Conservation (phyloP, 805 yeast genomes). For the Candida ulmi region DNA sequence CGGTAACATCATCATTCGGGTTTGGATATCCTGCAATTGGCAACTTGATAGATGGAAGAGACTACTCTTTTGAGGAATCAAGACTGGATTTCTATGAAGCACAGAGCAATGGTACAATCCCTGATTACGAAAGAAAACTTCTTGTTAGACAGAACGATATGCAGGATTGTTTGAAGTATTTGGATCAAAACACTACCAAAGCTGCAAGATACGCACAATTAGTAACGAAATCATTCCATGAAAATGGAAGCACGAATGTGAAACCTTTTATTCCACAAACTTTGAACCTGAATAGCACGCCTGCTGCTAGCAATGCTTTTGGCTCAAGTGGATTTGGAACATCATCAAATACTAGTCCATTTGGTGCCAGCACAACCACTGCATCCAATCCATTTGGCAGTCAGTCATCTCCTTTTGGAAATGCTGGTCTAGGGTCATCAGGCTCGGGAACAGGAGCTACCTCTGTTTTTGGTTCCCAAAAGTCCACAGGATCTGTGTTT, state of each 20-base stretch:
- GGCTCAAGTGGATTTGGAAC: constrained; percentile 2
- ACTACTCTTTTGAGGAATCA: constrained; percentile 48
- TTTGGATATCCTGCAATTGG: constrained; percentile 41
- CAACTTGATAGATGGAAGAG: constrained; percentile 46
- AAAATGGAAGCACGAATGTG: constrained; percentile 20
- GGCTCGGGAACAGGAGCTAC: constrained; percentile 1
- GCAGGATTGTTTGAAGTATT: constrained; percentile 33
- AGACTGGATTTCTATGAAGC: constrained; percentile 43
- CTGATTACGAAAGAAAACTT: constrained; percentile 35
- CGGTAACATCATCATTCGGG: constrained; percentile 38
- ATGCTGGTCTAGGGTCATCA: constrained; percentile 5
- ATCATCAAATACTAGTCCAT: constrained; percentile 4
- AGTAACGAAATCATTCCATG: constrained; percentile 29
- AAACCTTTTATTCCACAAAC: constrained; percentile 31
- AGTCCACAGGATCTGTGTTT: too few relatives aligned
- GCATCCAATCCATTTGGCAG: constrained; percentile 9
- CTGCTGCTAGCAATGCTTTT: constrained; percentile 1
- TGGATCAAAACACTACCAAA: constrained; percentile 35
- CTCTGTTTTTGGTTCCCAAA: constrained; percentile 12
- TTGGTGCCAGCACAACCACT: constrained; percentile 7
- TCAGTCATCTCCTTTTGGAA: constrained; percentile 1
- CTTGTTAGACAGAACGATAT: constrained; percentile 41
- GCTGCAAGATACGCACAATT: constrained; percentile 57
- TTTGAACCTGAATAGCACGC: constrained; percentile 24
- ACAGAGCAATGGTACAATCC: constrained; percentile 27